Conservation (phyloP, 768 basidiomycete genomes). For the Gyrodon lividus region DNA sequence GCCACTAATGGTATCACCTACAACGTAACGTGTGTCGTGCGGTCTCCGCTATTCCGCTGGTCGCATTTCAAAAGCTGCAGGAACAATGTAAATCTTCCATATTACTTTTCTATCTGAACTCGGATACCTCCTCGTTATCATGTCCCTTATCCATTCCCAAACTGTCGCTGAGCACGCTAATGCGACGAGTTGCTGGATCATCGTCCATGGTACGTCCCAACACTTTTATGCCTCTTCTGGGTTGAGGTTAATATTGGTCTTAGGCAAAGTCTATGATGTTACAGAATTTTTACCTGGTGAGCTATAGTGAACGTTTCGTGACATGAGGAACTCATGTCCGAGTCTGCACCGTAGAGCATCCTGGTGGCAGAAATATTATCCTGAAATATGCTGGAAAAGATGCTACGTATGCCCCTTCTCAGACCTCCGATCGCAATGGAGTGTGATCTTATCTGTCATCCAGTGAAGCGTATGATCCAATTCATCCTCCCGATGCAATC, state of each 20-base stretch:
- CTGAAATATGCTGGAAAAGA: conserved; percentile 87
- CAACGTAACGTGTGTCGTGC: background rate
- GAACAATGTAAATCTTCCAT: background rate
- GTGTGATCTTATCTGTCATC: background rate
- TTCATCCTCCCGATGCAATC: conserved; percentile 80
- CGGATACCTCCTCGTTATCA: background rate
- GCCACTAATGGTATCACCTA: background rate
- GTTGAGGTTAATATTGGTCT: background rate
- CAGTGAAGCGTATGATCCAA: conserved; percentile 74
- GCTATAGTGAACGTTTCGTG: conserved; percentile 1
- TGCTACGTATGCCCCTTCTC: conserved; percentile 56
- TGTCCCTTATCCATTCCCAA: conserved; percentile 36
- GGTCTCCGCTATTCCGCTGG: conserved; percentile 17
- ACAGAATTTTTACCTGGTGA: conserved; percentile 67
- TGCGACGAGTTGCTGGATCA: conserved; percentile 66
- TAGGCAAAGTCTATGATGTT: conserved; percentile 71
- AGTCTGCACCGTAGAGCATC: conserved; percentile 19
- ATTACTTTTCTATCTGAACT: background rate
- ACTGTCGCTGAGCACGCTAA: conserved; percentile 48
- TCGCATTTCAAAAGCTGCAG: conserved; percentile 11
- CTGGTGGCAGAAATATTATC: conserved; percentile 77
- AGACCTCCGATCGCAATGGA: conserved; percentile 5
- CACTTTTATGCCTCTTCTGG: background rate
- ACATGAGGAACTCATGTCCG: background rate
- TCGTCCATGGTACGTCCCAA: conserved; percentile 59